These are phyloP conservation scores for Trifolium subterraneum DNA, from an alignment of 306 rosid species.

Conservation along the genomic window DNA sequence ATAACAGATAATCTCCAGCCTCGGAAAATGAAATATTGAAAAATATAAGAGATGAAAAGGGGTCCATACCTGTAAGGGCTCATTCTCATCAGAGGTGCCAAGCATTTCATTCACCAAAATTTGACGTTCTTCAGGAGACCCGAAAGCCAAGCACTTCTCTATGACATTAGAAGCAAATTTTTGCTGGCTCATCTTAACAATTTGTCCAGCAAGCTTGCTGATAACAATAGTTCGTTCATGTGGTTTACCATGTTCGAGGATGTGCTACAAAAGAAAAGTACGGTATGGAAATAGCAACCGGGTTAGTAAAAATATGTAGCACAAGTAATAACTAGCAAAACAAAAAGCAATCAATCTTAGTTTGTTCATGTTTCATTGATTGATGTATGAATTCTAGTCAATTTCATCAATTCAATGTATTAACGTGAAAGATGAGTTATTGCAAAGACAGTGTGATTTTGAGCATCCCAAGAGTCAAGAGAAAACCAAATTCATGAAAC, in stretches of 20 bases:
- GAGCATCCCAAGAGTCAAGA: too few species aligned
- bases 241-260: constrained; percentile 81
- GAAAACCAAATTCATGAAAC: constrained; percentile 17
- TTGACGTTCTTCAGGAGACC: constrained; percentile 84
- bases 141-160: constrained; percentile 89
- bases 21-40: constrained; percentile 9
- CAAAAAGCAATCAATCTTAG: constrained; percentile 16
- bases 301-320: constrained; percentile 4
- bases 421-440: too few species aligned
- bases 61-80: constrained; percentile 84
- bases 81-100: constrained; percentile 92
- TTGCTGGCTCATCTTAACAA: constrained; percentile 98
- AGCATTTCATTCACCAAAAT: constrained; percentile 90
- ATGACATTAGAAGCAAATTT: constrained; percentile 99
- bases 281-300: constrained; percentile 15
- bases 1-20: constrained; percentile 1
- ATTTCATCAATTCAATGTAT: too few species aligned
- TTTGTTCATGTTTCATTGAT: too few species aligned
- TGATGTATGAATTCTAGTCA: too few species aligned
- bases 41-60: constrained; percentile 26
- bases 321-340: constrained; percentile 22
- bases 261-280: constrained; percentile 66
- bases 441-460: too few species aligned
- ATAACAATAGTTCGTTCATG: constrained; percentile 79
- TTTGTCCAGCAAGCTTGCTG: constrained; percentile 92